Conservation (phyloP, 2,329 filamentous ascomycete genomes). For the Apiospora marii region DNA sequence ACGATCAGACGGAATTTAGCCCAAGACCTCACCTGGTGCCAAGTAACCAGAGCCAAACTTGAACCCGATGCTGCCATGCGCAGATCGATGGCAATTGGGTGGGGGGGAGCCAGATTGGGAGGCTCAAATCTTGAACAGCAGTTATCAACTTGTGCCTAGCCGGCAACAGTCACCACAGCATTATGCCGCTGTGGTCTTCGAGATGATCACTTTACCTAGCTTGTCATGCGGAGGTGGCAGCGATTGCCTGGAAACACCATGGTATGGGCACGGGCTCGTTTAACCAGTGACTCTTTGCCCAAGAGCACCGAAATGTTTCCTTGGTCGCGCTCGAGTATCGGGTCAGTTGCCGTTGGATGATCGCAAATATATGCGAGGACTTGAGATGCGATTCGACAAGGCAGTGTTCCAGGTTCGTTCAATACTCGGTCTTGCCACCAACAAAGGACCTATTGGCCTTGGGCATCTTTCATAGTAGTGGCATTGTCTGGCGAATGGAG, state of each 20-base stretch:
- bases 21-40: not conserved
- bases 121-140: not conserved
- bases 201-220: not conserved
- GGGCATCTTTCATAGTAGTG: not conserved
- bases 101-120: too few relatives aligned
- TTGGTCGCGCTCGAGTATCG: not conserved
- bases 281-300: not conserved
- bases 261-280: not conserved
- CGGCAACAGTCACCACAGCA: not conserved
- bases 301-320: not conserved
- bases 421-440: not conserved
- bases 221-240: not conserved
- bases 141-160: not conserved
- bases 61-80: not conserved
- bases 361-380: not conserved
- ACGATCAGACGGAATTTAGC: not conserved
- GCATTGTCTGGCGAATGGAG: not conserved
- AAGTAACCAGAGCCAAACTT: not conserved
- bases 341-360: not conserved
- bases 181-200: not conserved
- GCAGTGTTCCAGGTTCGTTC: not conserved
- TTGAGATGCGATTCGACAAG: not conserved
- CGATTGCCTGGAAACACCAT: too few relatives aligned
- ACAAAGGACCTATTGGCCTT: too few relatives aligned
- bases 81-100: not conserved